Base-by-base conservation (phyloP, 129 eudicot species). In the Pittosporum tobira region DNA sequence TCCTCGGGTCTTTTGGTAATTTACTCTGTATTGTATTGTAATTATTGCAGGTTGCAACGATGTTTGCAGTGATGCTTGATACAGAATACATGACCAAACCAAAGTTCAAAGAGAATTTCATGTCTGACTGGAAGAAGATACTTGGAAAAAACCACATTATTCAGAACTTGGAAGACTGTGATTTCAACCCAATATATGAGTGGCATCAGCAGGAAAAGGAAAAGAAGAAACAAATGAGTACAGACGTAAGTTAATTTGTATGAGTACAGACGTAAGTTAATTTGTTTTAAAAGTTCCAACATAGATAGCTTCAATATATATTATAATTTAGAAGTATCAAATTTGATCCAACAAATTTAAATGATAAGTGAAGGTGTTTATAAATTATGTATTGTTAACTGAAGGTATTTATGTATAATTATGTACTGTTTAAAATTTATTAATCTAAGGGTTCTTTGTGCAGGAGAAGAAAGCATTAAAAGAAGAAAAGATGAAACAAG, bases 131-230 rank as follows among this genome's bases (percentile, higher is more conserved):
- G 99, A 74, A 62, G 53, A 87, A 84, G 71, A 71, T 93, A 53
- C 76, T 93, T 14, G 99, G 99, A 8, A 93, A 72, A 64, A 93
- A 76, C 48, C 96, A 93, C 66, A 56, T 75, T 7, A 93, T 93
- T 55, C 84, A 87, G 75, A 81, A 77, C 53, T 70, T 93, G 74
- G 84, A 84, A 2, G 73, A 87, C 24, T 93, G 99, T 30, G 82
- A 93, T 68, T 93, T 93, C 31, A 71, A 68, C 49, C 99, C 96
- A 34, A 93, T 93, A 67, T 82, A 81, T 61, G 84, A 93, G 51
- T 93, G 99, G 99, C 96, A 93, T 81, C 94, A 78, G 67, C 58
- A 25, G 1, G 96, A 93, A 60, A 93, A 93, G 80, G 99, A 87
- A 80, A 93, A 83, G 66, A 93, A 87, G 94, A 87, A 87, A 74